Evolutionary conservation across 495 filamentous ascomycete genomes (phyloP).

Genomic region (Aspergillus wentii): DNA sequence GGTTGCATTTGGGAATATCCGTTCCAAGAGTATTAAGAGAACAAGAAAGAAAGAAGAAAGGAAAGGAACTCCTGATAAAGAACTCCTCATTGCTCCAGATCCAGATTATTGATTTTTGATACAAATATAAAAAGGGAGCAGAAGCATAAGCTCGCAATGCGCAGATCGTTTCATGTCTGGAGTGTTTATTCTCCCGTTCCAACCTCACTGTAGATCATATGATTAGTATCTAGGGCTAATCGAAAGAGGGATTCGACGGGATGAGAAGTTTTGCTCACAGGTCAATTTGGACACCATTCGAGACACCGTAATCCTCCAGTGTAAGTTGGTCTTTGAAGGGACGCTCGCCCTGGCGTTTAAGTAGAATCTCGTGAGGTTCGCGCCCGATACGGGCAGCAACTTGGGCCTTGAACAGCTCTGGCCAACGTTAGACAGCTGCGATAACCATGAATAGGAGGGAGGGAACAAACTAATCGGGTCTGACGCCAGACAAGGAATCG

Average conservation of each 20-base stretch:
- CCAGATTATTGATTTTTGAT: slow-evolving; percentile 21
- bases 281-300: slow-evolving; percentile 85
- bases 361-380: slow-evolving; percentile 81
- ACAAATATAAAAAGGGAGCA: no score
- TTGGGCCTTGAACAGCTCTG: slow-evolving; percentile 78
- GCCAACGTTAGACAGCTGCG: slow-evolving; percentile 12
- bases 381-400: slow-evolving; percentile 83
- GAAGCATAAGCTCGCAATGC: no score
- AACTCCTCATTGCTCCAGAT: slow-evolving; percentile 44
- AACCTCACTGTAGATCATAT: slow-evolving; percentile 47
- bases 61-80: slow-evolving; percentile 37
- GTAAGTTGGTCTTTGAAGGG: slow-evolving; percentile 88
- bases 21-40: slow-evolving; percentile 16
- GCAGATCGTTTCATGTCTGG: not conserved
- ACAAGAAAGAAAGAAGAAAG: slow-evolving; percentile 29
- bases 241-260: not conserved
- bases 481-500: slow-evolving; percentile 77
- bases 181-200: slow-evolving; percentile 69
- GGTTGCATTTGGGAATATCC: slow-evolving; percentile 5
- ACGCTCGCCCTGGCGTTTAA: slow-evolving; percentile 86
- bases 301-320: slow-evolving; percentile 83
- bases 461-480: slow-evolving; percentile 61
- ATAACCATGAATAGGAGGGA: not conserved
- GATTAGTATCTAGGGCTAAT: slow-evolving; percentile 16
- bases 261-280: slow-evolving; percentile 40